Conservation (phyloP, 1,284 basidiomycete genomes). For the Phellopilus nigrolimitatus region DNA sequence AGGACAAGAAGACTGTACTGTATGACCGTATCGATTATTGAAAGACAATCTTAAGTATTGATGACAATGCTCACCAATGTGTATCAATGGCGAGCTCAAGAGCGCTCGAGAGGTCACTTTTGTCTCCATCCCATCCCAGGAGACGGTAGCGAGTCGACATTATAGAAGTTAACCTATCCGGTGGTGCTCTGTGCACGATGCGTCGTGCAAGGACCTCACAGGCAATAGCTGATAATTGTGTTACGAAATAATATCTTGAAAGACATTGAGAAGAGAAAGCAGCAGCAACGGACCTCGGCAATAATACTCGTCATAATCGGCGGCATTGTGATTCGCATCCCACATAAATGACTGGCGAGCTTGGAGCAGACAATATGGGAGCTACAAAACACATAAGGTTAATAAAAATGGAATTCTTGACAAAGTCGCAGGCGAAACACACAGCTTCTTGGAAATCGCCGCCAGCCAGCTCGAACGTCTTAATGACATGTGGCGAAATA, state of each 20-base stretch:
- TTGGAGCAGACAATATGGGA: slow-evolving; percentile 78
- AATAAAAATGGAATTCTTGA: neutral
- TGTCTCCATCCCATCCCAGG: slow-evolving; percentile 70
- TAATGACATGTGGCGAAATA: slow-evolving; percentile 66
- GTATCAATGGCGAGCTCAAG: slow-evolving; percentile 84
- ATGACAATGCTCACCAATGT: slow-evolving; percentile 50
- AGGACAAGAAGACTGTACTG: slow-evolving; percentile 82
- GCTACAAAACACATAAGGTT: slow-evolving; percentile 33
- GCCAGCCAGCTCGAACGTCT: slow-evolving; percentile 59
- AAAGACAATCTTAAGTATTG: slow-evolving; percentile 4
- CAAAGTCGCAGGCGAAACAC: too few species aligned
- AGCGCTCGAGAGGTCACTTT: slow-evolving; percentile 69
- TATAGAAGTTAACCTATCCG: slow-evolving; percentile 60
- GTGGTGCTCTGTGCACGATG: slow-evolving; percentile 64
- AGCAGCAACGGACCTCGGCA: slow-evolving; percentile 54
- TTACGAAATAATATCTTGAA: neutral
- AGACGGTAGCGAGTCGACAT: slow-evolving; percentile 79
- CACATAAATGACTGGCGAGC: slow-evolving; percentile 75
- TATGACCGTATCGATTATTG: slow-evolving; percentile 16
- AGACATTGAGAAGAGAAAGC: neutral
- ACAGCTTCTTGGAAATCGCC: slow-evolving; percentile 81
- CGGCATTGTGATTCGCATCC: slow-evolving; percentile 68
- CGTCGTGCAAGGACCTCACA: slow-evolving; percentile 87
- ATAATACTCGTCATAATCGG: slow-evolving; percentile 83
- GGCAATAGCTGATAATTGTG: slow-evolving; percentile 51